Base-by-base conservation (phyloP, 2,329 filamentous ascomycete species). In the Cercospora brassicicola region DNA sequence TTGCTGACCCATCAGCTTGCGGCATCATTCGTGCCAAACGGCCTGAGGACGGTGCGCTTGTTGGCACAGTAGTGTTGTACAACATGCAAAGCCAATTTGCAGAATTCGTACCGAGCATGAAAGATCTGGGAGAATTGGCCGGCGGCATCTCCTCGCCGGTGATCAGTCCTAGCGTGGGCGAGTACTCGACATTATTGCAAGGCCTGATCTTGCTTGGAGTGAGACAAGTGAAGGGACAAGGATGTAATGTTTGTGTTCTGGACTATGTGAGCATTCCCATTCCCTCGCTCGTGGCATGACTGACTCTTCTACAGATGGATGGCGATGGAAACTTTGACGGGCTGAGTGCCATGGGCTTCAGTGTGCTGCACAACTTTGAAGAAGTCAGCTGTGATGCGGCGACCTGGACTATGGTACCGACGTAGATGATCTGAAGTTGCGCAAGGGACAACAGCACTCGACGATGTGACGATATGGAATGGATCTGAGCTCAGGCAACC, bases 21-120 rank as follows among this genome's bases (percentile, higher is more conserved):
- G 92, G 91, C 42, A 91, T 96, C 67, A 93, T 96, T 67, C 87
- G 93, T 31, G 93, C 93, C 23, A 95, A 93, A 79, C 84, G 89
- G 64, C 84, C 86, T 0, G 85, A 87, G 59, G 90, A 90, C 66
- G 88, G 87, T 2, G 83, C 83, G n/a, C 80, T 96, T 20, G 80
- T 96, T 6, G 93, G 92, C 0, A 94, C 90, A 1, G 88, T 96
- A 13, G 89, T 96, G 69, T 87, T 96, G 48, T 94, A 91, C 81
- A 90, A 89, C 72, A 87, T 87, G 59, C 86, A 87, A 55, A 92
- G 91, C 64, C 83, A 84, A 11, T 81, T 96, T 57, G 87, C 89
- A 6, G 88, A 88, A 30, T 90, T 89, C 73, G 85, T 95, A 61
- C 92, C 93, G 0, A 83, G 87, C 0, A 81, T 95, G 69, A 85